Conservation (phyloP, 2,329 filamentous ascomycete species). For the Cytospora mali region DNA sequence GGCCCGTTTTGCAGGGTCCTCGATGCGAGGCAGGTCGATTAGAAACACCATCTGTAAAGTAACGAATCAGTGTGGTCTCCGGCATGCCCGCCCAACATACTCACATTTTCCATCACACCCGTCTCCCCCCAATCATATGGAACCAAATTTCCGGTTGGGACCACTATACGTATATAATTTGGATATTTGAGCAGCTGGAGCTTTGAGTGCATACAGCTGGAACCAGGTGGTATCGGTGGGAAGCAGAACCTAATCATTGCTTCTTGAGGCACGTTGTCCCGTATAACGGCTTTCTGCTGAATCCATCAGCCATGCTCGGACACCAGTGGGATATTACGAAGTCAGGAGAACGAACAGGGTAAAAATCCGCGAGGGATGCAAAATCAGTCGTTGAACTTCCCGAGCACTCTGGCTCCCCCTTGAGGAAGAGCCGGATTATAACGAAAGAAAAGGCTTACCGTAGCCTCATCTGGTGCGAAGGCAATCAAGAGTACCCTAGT, state of each 20-base stretch:
- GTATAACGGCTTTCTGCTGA: constrained; percentile 52
- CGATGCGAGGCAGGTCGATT: constrained; percentile 79
- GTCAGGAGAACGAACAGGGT: too few species aligned
- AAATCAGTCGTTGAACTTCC: not conserved
- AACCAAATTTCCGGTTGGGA: constrained; percentile 86
- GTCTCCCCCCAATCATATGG: constrained; percentile 88
- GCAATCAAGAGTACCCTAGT: constrained; percentile 67
- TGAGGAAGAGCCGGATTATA: not conserved
- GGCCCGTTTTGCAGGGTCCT: constrained; percentile 37
- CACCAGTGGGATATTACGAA: constrained; percentile 5
- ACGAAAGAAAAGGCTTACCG: constrained; percentile 45
- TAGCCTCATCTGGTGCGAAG: constrained; percentile 54
- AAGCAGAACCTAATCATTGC: constrained; percentile 72
- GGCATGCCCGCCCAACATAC: constrained; percentile 31
- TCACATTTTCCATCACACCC: constrained; percentile 81
- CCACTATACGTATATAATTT: constrained; percentile 72
- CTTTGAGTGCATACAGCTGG: constrained; percentile 88
- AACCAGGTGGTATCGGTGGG: constrained; percentile 66
- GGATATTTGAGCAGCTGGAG: constrained; percentile 84
- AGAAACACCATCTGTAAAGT: constrained; percentile 71
- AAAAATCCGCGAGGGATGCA: not conserved
- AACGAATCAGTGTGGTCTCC: constrained; percentile 27
- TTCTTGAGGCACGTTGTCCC: constrained; percentile 51
- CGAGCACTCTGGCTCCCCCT: not conserved
- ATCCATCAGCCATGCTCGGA: constrained; percentile 15